A percentile compares a stretch with the other conserved stretches of the same genome.
These are phyloP conservation scores for Actinidia chinensis DNA, from an alignment of 179 eudicot species.

Conservation along the genomic window DNA sequence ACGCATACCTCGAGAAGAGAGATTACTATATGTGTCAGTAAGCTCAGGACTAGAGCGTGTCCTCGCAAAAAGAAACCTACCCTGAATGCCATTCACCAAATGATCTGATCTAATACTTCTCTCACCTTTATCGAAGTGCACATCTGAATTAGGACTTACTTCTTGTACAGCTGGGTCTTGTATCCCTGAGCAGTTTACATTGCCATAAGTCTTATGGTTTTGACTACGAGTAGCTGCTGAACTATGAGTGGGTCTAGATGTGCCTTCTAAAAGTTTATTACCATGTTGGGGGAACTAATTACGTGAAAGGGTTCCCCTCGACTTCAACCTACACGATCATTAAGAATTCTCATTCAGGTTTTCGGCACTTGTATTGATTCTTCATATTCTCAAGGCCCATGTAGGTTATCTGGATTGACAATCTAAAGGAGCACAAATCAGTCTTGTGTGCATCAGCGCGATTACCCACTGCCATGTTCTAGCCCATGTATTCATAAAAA, in stretches of 20 bases:
- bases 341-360: conserved; percentile 27
- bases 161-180: conserved; percentile 31
- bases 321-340: conserved; percentile 31
- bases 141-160: conserved; percentile 27
- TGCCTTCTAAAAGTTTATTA: conserved; percentile 34
- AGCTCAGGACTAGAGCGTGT: conserved; percentile 91
- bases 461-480: conserved; percentile 80
- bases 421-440: conserved; percentile 30
- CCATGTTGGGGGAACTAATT: conserved; percentile 27
- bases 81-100: conserved; percentile 47
- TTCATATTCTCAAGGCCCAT: conserved; percentile 26
- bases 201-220: conserved; percentile 38
- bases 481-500: conserved; percentile 86
- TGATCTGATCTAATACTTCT: conserved; percentile 37
- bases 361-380: conserved; percentile 30
- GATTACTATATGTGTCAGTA: conserved; percentile 46
- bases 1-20: conserved; percentile 42
- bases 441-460: conserved; percentile 73
- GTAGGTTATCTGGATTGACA: conserved; percentile 31
- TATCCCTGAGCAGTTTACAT: conserved; percentile 29
- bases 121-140: conserved; percentile 34
- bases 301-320: conserved; percentile 27
- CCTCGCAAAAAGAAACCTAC: conserved; percentile 64
- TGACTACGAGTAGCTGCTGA: conserved; percentile 30
- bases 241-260: conserved; percentile 23